A percentile compares a stretch with the other conserved stretches of the same genome.
These are phyloP conservation scores for Podaxis mareebaensis DNA, from an alignment of 768 basidiomycete genomes.

Conservation along the genomic window DNA sequence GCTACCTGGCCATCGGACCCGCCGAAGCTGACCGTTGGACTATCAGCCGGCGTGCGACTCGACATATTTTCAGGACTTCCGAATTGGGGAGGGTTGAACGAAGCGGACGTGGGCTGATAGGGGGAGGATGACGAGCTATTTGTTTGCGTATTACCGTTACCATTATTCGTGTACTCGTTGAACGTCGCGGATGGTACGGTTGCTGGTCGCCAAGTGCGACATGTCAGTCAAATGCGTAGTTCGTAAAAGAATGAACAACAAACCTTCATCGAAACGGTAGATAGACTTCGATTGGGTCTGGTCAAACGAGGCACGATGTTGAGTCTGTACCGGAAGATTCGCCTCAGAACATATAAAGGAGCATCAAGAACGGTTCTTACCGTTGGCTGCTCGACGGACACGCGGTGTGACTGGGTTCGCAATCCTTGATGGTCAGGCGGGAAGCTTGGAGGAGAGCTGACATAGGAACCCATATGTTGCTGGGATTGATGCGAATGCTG, in stretches of 20 bases:
- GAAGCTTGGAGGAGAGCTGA: background rate
- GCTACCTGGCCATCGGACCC: background rate
- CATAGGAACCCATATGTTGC: slow-evolving; percentile 3
- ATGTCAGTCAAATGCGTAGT: background rate
- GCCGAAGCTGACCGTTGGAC: slow-evolving; percentile 4
- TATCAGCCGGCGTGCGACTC: background rate
- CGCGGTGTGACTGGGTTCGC: background rate
- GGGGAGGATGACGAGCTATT: slow-evolving; percentile 8
- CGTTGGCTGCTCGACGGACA: background rate
- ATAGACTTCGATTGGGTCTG: slow-evolving; percentile 5
- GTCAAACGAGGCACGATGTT: slow-evolving; percentile 5
- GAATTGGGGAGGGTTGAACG: slow-evolving; percentile 5
- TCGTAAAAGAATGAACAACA: background rate
- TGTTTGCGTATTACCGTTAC: background rate
- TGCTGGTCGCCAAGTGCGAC: background rate
- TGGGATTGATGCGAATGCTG: background rate
- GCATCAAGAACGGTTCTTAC: background rate
- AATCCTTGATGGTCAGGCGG: background rate
- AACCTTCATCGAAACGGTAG: slow-evolving; percentile 13
- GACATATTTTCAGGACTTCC: slow-evolving; percentile 8
- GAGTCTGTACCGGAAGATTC: background rate
- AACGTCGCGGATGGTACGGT: background rate
- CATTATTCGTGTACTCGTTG: background rate
- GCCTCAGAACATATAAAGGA: background rate
- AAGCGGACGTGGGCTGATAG: background rate